Evolutionary conservation across 83 land plant genomes (phyloP).

Genomic region (Diphasiastrum complanatum): DNA sequence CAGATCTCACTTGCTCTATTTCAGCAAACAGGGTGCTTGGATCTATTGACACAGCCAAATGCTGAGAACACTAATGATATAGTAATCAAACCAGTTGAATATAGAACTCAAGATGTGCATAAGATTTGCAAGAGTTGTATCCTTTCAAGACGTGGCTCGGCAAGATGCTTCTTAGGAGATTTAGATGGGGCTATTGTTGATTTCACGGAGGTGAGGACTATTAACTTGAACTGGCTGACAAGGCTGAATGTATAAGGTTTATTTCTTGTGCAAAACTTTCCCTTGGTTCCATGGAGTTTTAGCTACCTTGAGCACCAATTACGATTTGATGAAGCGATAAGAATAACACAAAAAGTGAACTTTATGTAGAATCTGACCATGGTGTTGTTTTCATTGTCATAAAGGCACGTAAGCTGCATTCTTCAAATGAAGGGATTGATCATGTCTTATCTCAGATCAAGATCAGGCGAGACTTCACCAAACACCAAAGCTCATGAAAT

Average conservation of each 20-base stretch:
- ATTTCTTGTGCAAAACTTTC: neutral
- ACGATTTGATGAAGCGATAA: neutral
- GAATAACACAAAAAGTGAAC: neutral
- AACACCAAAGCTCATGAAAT: too few species aligned
- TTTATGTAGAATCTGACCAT: neutral
- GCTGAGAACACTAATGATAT: neutral
- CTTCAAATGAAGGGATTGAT: too few species aligned
- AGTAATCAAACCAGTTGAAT: neutral
- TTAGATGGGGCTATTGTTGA: neutral
- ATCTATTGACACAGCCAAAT: neutral
- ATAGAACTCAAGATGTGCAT: neutral
- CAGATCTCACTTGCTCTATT: neutral
- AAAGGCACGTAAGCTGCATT: neutral
- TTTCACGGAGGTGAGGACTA: neutral
- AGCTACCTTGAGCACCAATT: neutral
- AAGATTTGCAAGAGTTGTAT: neutral
- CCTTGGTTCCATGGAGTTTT: neutral
- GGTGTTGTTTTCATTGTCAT: neutral
- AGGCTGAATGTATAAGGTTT: neutral
- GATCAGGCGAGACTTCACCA: too few species aligned
- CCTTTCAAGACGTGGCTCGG: neutral
- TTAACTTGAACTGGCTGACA: too few species aligned
- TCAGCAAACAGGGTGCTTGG: neutral
- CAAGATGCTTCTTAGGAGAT: neutral
- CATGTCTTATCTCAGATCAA: too few species aligned